Evolutionary conservation across 306 rosid species (phyloP), one percentile per base, ranked within the genome.

Genomic region (Glycyrrhiza uralensis): DNA sequence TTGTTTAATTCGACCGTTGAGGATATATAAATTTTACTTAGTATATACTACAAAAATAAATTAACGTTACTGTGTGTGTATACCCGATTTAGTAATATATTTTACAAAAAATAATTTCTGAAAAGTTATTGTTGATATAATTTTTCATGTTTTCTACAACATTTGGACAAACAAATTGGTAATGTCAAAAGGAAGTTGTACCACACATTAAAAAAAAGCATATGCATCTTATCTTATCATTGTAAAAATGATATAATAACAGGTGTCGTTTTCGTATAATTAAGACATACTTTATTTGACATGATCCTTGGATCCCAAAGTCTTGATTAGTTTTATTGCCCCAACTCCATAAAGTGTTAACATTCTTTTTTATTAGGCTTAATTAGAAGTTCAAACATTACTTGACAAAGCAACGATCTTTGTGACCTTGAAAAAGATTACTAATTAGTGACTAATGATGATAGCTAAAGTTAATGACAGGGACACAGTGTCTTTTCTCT

Each of bases 381-480:
- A n/a, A n/a, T n/a, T n/a, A 33, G 78, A 71, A 71, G 56, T 55
- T 17, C 55, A 11, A 30, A 24, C 74, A 51, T 77, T 72, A 42
- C 51, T 51, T 72, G 85, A 77, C 64, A 49, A 77, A 72, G 49
- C 62, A 35, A 76, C 35, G 50, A 72, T 77, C 55, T 51, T n/a
- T 29, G 41, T 42, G 61, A 47, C 58, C 50, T 51, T 66, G 56
- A 60, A 71, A 76, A 82, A 61, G 46, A 71, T 81, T 66, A 45
- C 6, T 73, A n/a, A n/a, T n/a, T 74, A 69, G 78, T 82, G 66
- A 56, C 62, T 74, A 82, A 74, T 82, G 71, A 78, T 82, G 73
- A 74, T 74, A 26, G 71, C 41, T 78, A 78, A 78, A 82, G 83
- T 55, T 82, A 78, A 82, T 74, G 86, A 82, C 75, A 78, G 44